Evolutionary conservation across 164 flowering plant species (phyloP).

Genomic region (Chimonanthus salicifolius): DNA sequence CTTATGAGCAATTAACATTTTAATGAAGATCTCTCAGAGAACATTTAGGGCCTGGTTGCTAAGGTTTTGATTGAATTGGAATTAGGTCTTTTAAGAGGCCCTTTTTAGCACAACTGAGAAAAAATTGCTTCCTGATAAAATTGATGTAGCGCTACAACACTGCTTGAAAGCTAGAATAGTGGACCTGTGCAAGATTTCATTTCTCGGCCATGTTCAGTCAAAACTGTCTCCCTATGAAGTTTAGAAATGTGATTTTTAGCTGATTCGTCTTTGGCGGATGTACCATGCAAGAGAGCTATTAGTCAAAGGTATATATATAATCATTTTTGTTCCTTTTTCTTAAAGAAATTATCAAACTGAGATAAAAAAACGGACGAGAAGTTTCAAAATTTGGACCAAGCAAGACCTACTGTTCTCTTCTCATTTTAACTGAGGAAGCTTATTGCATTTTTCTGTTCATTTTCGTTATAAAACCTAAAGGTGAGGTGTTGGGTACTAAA

Average conservation of each 20-base stretch:
- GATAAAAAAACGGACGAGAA: too few relatives aligned
- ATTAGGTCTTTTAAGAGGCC: background rate
- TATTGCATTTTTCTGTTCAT: too few relatives aligned
- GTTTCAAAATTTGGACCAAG: too few relatives aligned
- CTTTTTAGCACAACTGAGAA: background rate
- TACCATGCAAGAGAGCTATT: too few relatives aligned
- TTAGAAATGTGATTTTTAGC: background rate
- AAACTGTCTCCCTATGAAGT: background rate
- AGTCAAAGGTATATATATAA: too few relatives aligned
- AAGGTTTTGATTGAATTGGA: background rate
- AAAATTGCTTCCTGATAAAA: background rate
- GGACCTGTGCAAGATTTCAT: background rate
- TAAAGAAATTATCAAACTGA: too few relatives aligned
- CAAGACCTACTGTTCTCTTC: too few relatives aligned
- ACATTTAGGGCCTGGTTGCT: background rate
- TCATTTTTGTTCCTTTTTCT: too few relatives aligned
- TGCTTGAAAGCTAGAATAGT: background rate
- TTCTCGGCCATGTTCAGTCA: background rate
- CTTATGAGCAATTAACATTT: background rate
- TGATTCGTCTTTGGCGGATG: background rate
- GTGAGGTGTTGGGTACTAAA: too few relatives aligned
- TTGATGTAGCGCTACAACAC: background rate
- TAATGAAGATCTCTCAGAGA: background rate
- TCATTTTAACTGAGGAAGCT: too few relatives aligned
- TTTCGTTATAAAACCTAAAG: too few relatives aligned